These are phyloP conservation scores for Exserohilum turcica DNA, from an alignment of 2,329 filamentous ascomycete species.

Conservation along the genomic window DNA sequence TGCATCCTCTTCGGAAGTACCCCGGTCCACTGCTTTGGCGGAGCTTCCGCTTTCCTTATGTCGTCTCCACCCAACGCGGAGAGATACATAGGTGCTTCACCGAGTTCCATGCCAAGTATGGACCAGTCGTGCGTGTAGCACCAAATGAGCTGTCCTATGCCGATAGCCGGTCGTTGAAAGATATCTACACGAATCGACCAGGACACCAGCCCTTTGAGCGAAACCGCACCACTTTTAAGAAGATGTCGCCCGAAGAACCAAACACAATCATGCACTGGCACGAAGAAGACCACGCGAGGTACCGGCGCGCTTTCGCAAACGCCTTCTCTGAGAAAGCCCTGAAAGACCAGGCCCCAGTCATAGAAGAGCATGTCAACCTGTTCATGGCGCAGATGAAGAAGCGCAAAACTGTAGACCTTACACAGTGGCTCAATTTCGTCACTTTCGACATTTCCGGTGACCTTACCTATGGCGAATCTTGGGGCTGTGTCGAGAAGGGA, in stretches of 20 bases:
- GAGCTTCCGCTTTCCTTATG: conserved; percentile 33
- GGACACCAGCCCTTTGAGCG: conserved; percentile 30
- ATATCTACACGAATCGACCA: conserved; percentile 35
- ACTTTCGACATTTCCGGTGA: conserved; percentile 48
- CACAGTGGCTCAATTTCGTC: conserved; percentile 23
- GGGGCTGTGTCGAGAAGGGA: conserved; percentile 45
- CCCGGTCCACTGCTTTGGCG: conserved; percentile 38
- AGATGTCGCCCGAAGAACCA: conserved; percentile 31
- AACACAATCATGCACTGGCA: conserved; percentile 32
- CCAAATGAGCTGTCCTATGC: conserved; percentile 39
- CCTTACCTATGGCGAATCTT: conserved; percentile 59
- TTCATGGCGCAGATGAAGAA: conserved; percentile 30
- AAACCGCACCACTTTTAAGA: conserved; percentile 35
- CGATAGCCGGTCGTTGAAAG: conserved; percentile 32
- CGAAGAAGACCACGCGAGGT: conserved; percentile 30
- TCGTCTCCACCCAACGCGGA: conserved; percentile 34
- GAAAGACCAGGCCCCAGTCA: conserved; percentile 29
- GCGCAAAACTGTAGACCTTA: conserved; percentile 23
- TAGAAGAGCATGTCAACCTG: conserved; percentile 31
- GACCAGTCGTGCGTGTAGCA: conserved; percentile 35
- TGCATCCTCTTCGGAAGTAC: conserved; percentile 35
- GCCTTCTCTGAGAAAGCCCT: conserved; percentile 37
- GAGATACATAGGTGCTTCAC: conserved; percentile 30
- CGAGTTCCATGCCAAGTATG: conserved; percentile 34
- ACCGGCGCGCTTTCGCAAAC: conserved; percentile 32